Base-by-base conservation (phyloP, 2,329 filamentous ascomycete species). In the Diplodia sapinea region DNA sequence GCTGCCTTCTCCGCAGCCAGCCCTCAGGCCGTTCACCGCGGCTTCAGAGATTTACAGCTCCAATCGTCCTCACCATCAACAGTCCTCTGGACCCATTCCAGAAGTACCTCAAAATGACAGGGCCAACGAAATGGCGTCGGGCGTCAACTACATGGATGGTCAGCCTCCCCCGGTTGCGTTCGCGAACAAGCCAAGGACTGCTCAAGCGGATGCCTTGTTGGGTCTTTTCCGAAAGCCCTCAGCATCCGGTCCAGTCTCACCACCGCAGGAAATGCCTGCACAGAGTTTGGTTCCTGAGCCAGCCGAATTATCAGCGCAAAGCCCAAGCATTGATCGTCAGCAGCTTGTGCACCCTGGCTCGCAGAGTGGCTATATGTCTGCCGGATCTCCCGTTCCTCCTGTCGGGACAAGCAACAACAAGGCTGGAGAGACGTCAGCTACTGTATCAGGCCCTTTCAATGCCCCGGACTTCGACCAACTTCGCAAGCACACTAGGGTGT, bases 271-370 rank as follows among this genome's bases (percentile, higher is more conserved):
- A 15, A 74, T 71, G 66, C 52, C 70, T 15, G 69, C 70, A n/a
- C 73, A 50, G 36, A 43, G 26, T 13, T 29, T 43, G 17, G 65
- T 23, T n/a, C 47, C 74, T 54, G 77, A 72, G n/a, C 81, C 80
- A 43, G 82, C 75, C 9, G 83, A 85, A 70, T 71, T 85, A 20
- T 79, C 82, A 47, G 82, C 80, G 20, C 78, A 81, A n/a, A 76
- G 74, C 1, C 78, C 80, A 7, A 69, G 64, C 23, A 52, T 65
- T 9, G 55, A 56, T 12, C 63, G 56, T 5, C 63, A 56, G 26
- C 54, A 52, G 8, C 43, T 59, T 31, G 54, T 40, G 8, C 40
- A 66, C n/a, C 17, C 40, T n/a, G 38, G 33, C 11, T 38, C 40
- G 20, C 23, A 49, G 1, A n/a, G 26, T 8, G 20, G 23, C 9